Conservation (phyloP, 2,329 filamentous ascomycete species). For the Nigrospora sphaerica region DNA sequence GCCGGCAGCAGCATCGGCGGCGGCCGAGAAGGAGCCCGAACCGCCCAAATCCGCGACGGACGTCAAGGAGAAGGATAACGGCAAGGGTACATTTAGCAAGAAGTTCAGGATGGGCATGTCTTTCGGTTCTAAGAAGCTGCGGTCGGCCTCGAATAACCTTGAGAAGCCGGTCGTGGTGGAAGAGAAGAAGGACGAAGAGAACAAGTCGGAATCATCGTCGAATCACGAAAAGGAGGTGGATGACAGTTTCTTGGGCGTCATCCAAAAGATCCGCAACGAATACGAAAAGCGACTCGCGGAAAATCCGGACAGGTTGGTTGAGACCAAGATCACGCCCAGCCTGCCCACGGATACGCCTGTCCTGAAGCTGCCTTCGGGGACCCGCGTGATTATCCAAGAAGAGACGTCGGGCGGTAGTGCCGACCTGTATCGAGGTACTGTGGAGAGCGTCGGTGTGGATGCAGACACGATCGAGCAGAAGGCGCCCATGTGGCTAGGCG, state of each 20-base stretch:
- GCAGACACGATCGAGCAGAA: constrained; percentile 78
- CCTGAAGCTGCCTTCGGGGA: constrained; percentile 61
- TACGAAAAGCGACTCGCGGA: constrained; percentile 64
- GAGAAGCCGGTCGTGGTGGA: constrained; percentile 69
- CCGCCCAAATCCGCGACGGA: constrained; percentile 40
- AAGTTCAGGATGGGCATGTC: constrained; percentile 35
- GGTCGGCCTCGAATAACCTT: constrained; percentile 57
- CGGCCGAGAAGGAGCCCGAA: constrained; percentile 32
- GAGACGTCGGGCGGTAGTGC: constrained; percentile 63
- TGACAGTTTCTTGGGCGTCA: constrained; percentile 64
- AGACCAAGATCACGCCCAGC: constrained; percentile 61
- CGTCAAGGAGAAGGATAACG: constrained; percentile 38
- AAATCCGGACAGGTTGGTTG: constrained; percentile 44
- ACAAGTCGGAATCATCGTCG: constrained; percentile 49
- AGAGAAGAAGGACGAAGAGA: constrained; percentile 62
- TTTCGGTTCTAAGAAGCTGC: constrained; percentile 78
- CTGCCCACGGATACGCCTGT: constrained; percentile 69
- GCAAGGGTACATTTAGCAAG: constrained; percentile 45
- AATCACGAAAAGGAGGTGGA: constrained; percentile 67
- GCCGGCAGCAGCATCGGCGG: constrained; percentile 37
- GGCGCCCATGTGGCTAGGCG: constrained; percentile 86
- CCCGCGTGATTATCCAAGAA: constrained; percentile 63
- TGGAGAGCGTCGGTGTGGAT: constrained; percentile 68
- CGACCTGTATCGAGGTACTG: constrained; percentile 86
- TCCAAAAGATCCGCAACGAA: constrained; percentile 65